Percentiles rank a stretch among this genome's conserved stretches.
These are phyloP conservation scores for Agaricales sp. DNA, from an alignment of 1,284 basidiomycete species.

Conservation along the genomic window DNA sequence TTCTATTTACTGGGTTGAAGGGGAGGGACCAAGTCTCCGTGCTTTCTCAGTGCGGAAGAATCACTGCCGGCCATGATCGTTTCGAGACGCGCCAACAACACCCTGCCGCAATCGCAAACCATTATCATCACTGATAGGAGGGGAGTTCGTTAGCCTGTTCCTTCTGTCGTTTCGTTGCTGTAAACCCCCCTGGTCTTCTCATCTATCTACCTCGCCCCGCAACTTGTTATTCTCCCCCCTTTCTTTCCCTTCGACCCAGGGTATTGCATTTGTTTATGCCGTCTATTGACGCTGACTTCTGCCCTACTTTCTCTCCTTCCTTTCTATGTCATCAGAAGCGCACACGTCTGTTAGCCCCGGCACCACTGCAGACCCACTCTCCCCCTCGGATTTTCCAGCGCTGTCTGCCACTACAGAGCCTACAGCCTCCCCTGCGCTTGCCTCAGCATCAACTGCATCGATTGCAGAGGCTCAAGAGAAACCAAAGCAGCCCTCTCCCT, in stretches of 20 bases:
- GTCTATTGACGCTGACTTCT: constrained; percentile 1
- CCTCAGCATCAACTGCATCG: constrained; percentile 8
- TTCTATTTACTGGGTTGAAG: constrained; percentile 46
- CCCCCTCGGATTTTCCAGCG: constrained; percentile 66
- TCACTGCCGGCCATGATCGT: constrained; percentile 50
- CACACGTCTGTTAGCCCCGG: not conserved
- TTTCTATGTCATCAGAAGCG: not conserved
- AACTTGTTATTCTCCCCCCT: constrained; percentile 25
- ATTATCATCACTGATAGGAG: constrained; percentile 1
- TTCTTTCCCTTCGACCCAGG: constrained; percentile 17
- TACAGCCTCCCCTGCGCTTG: constrained; percentile 15
- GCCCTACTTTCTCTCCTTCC: constrained; percentile 12
- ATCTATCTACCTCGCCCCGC: constrained; percentile 22
- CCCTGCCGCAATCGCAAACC: constrained; percentile 8
- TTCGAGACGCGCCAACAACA: constrained; percentile 19
- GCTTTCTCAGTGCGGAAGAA: constrained; percentile 74
- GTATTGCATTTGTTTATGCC: not conserved
- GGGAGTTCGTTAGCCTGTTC: constrained; percentile 4
- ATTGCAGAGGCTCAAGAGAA: constrained; percentile 17
- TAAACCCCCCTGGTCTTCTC: constrained; percentile 31
- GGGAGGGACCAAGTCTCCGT: constrained; percentile 75
- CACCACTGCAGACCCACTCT: constrained; percentile 35
- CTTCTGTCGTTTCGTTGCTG: constrained; percentile 15
- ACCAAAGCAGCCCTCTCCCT: constrained; percentile 19
- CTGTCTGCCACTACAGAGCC: constrained; percentile 22